phyloP scores from a whole-genome alignment of 768 basidiomycete species.

The Punctularia strigosozonata region DNA sequence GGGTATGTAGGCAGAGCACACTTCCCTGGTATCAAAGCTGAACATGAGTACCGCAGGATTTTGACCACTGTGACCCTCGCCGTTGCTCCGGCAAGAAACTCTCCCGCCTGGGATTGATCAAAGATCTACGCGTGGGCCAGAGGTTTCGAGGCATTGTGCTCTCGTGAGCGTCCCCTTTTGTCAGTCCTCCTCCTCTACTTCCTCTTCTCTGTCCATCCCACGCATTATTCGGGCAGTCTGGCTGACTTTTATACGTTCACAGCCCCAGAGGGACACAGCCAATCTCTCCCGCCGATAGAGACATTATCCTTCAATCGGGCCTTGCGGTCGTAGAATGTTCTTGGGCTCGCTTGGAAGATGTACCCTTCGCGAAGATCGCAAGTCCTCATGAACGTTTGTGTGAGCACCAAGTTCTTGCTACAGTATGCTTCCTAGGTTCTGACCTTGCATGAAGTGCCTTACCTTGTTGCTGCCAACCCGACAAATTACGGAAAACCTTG shows the following conservation, averaged over 20 bases:
- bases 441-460: constrained; percentile 56
- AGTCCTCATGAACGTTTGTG: constrained; percentile 87
- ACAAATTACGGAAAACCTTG: constrained; percentile 98
- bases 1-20: constrained; percentile 44
- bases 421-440: neutral
- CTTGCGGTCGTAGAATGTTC: constrained; percentile 98
- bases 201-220: constrained; percentile 1
- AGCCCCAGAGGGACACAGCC: constrained; percentile 78
- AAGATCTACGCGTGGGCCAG: constrained; percentile 70
- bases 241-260: constrained; percentile 5
- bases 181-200: constrained; percentile 3
- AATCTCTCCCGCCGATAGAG: constrained; percentile 77
- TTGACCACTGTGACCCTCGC: constrained; percentile 93
- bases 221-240: neutral
- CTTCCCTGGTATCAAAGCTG: neutral
- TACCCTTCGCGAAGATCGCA: constrained; percentile 89
- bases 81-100: constrained; percentile 86
- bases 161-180: constrained; percentile 48
- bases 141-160: constrained; percentile 89
- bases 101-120: constrained; percentile 72
- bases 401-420: constrained; percentile 30
- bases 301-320: constrained; percentile 60
- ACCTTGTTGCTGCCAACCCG: constrained; percentile 89
- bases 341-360: constrained; percentile 91
- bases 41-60: constrained; percentile 57